Conservation (phyloP, 148 eudicot species). For the Fagopyrum tataricum region DNA sequence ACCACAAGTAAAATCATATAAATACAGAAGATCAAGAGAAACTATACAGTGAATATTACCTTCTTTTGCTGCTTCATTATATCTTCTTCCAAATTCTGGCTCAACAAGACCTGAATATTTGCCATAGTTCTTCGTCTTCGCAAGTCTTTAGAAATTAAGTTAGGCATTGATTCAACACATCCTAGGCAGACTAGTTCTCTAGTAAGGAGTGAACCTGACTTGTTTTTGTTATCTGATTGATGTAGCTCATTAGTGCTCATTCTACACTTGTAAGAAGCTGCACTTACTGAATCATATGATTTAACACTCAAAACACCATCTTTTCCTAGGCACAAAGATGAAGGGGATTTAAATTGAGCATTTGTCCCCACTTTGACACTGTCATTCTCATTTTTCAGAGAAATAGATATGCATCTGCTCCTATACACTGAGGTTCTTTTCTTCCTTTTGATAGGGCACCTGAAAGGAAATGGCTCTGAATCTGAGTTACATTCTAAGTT, state of each 20-base stretch:
- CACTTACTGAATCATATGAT: background rate
- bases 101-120: conserved; percentile 57
- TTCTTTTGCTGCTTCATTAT: conserved; percentile 68
- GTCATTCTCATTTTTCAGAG: background rate
- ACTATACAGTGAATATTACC: conserved; percentile 29
- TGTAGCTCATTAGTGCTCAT: background rate
- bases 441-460: background rate
- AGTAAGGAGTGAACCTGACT: conserved; percentile 25
- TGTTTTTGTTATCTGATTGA: background rate
- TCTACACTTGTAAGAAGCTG: background rate
- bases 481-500: background rate
- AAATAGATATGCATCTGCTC: background rate
- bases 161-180: background rate
- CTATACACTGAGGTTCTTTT: background rate
- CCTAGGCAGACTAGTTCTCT: conserved; percentile 41
- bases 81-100: conserved; percentile 77
- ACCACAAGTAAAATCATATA: background rate
- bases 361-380: background rate
- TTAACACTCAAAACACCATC: background rate
- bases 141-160: conserved; percentile 26
- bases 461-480: background rate
- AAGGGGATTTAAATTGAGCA: background rate
- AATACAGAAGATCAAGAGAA: background rate
- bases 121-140: conserved; percentile 63
- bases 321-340: background rate